These are phyloP conservation scores for Cryptosporidium sp. DNA, from an alignment of 169 alveolate species.

Conservation along the genomic window DNA sequence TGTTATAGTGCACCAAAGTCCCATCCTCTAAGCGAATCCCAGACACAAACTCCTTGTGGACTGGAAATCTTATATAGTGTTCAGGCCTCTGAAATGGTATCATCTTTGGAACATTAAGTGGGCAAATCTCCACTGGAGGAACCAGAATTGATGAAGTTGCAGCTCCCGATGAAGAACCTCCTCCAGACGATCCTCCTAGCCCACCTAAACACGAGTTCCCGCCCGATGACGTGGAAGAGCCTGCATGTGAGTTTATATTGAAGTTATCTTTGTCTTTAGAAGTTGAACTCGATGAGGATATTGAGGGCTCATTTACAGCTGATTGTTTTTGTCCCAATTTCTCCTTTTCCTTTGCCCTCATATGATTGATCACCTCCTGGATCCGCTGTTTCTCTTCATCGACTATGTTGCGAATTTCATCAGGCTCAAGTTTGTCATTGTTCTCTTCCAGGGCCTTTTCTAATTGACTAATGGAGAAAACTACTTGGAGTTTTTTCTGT, in stretches of 20 bases:
- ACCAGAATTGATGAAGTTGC: slow-evolving; percentile 45
- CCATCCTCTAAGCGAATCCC: slow-evolving; percentile 84
- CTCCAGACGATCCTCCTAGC: background rate
- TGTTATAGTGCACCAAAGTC: slow-evolving; percentile 82
- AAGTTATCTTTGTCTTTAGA: slow-evolving; percentile 3
- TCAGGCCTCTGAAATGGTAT: slow-evolving; percentile 77
- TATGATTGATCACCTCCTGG: slow-evolving; percentile 24
- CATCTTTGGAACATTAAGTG: slow-evolving; percentile 26
- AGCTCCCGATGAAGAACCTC: background rate
- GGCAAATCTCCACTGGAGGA: slow-evolving; percentile 74
- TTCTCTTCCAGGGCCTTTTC: slow-evolving; percentile 45
- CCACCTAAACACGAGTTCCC: slow-evolving; percentile 2
- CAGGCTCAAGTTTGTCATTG: slow-evolving; percentile 55
- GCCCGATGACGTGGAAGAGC: slow-evolving; percentile 8
- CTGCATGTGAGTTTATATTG: background rate
- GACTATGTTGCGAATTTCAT: slow-evolving; percentile 22
- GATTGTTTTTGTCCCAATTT: slow-evolving; percentile 19
- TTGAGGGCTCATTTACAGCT: background rate
- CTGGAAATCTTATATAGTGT: slow-evolving; percentile 85
- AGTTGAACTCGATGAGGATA: background rate
- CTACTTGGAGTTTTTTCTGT: slow-evolving; percentile 50
- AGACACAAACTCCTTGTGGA: slow-evolving; percentile 83
- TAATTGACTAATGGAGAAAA: slow-evolving; percentile 41
- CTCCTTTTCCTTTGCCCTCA: slow-evolving; percentile 23
- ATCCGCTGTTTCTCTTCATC: slow-evolving; percentile 30